Evolutionary conservation across 2,329 filamentous ascomycete genomes (phyloP).

Genomic region (Aspergillus texensis): DNA sequence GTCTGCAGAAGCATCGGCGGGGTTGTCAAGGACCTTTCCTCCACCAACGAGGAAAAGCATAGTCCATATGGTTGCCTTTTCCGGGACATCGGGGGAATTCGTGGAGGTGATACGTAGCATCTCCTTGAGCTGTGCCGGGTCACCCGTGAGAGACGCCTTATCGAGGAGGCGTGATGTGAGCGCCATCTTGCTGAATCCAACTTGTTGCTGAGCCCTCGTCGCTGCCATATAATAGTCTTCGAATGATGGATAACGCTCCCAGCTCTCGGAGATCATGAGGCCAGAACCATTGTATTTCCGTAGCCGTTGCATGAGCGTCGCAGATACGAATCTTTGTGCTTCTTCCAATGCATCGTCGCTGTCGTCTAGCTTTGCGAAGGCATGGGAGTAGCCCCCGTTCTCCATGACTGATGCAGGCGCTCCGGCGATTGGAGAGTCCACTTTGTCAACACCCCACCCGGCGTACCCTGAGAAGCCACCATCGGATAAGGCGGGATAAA

Average conservation of each 20-base stretch:
- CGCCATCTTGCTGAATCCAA: neutral
- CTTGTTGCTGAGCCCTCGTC: neutral
- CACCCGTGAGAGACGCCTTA: neutral
- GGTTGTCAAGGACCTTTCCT: neutral
- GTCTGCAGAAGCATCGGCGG: neutral
- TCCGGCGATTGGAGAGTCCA: neutral
- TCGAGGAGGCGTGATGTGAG: conserved; percentile 1
- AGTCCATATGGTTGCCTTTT: neutral
- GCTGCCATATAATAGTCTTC: neutral
- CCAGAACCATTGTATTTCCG: neutral
- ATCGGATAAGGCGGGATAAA: neutral
- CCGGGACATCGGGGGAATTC: neutral
- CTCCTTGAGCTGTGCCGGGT: neutral
- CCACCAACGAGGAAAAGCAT: neutral
- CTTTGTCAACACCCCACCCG: conserved; percentile 1
- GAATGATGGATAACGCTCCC: neutral
- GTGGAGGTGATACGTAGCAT: conserved; percentile 3
- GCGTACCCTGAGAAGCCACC: conserved; percentile 1
- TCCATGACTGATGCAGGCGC: neutral
- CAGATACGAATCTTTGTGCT: neutral
- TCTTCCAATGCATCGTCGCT: neutral
- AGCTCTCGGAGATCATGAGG: neutral
- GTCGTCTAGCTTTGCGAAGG: neutral
- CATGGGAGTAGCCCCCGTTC: neutral
- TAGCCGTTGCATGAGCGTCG: neutral